Conservation (phyloP, 805 yeast genomes). For the Brettanomyces nanus region DNA sequence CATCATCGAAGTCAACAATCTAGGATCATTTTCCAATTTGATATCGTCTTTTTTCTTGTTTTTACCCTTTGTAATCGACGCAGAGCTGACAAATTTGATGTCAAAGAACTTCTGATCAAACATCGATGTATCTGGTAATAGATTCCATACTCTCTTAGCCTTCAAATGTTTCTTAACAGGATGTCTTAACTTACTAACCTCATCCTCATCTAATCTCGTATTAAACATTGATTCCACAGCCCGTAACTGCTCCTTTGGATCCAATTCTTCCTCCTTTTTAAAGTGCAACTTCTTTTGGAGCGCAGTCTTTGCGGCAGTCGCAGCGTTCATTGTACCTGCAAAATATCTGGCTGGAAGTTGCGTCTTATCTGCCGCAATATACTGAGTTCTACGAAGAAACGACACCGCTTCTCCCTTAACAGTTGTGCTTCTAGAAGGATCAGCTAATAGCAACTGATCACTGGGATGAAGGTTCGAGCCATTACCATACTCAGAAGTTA, state of each 20-base stretch:
- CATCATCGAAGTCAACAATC: conserved; percentile 54
- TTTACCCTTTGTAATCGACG: conserved; percentile 35
- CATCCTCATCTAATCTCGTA: conserved; percentile 33
- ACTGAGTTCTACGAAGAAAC: conserved; percentile 93
- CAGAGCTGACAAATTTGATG: conserved; percentile 54
- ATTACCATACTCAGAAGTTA: conserved; percentile 16
- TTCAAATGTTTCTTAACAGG: conserved; percentile 67
- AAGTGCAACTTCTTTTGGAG: conserved; percentile 15
- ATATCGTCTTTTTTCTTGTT: conserved; percentile 25
- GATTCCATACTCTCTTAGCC: conserved; percentile 72
- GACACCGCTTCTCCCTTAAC: conserved; percentile 27
- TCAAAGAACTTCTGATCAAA: conserved; percentile 69
- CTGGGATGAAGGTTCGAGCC: conserved; percentile 55
- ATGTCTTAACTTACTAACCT: conserved; percentile 48
- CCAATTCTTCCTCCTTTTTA: conserved; percentile 31
- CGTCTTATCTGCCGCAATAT: conserved; percentile 59
- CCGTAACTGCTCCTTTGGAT: conserved; percentile 55
- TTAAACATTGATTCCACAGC: conserved; percentile 77
- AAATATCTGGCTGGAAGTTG: conserved; percentile 6
- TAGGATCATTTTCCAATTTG: conserved; percentile 25
- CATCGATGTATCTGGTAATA: conserved; percentile 87
- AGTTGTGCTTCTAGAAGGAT: conserved; percentile 53
- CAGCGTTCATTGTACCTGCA: conserved; percentile 8
- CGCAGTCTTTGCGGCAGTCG: conserved; percentile 15
- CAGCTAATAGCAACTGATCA: conserved; percentile 70